Base-by-base conservation (phyloP, 116 monocot genomes). In the Thalassia testudinum region DNA sequence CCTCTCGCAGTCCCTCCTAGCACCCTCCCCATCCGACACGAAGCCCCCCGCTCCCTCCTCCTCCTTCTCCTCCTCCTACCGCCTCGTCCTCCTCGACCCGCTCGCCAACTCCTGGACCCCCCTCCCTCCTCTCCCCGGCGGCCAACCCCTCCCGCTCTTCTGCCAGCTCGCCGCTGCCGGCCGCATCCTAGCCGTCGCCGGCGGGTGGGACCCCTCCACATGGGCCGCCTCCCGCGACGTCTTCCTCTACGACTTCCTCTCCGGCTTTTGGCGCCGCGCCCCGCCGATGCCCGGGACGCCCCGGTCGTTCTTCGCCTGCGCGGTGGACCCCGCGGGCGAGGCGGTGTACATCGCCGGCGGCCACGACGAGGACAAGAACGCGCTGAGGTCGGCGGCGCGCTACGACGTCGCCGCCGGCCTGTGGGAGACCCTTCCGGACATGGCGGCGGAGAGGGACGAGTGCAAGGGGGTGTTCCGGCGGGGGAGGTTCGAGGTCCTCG, bases 351-450 rank as follows among this genome's bases (percentile, higher is more conserved):
- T 84, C 12, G 87, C 81, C 20, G 87, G 87, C 27, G 81, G 87
- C 17, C 87, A 92, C 64, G 84, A 93, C 50, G 74, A 87, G 60
- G 75, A 73, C 59, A 93, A 84, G 62, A 80, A 81, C 65, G 78
- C 78, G 27, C 66, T 83, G 57, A 29, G 50, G 30, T 83, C 80
- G 8, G 84, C 80, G 27, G 19, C 72, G 58, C 67, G 62, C 22
- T 93, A 87, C 54, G 84, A 84, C 70, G 66, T 74, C 50, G 75
- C 47, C 21, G 43, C 14, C 13, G 87, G 87, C 67, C 20, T 7
- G 37, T 93, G 87, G 84, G 28, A 38, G 17, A 26, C 50, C 28
- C 67, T 93, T 15, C 81, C 87, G 2, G 84, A 81, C 70, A 84
- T 87, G 81, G 65, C 47, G 22, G 1, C 0, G 57, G 81, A 69